Conservation (phyloP, 2,329 filamentous ascomycete species). For the Aplosporella prunicola region DNA sequence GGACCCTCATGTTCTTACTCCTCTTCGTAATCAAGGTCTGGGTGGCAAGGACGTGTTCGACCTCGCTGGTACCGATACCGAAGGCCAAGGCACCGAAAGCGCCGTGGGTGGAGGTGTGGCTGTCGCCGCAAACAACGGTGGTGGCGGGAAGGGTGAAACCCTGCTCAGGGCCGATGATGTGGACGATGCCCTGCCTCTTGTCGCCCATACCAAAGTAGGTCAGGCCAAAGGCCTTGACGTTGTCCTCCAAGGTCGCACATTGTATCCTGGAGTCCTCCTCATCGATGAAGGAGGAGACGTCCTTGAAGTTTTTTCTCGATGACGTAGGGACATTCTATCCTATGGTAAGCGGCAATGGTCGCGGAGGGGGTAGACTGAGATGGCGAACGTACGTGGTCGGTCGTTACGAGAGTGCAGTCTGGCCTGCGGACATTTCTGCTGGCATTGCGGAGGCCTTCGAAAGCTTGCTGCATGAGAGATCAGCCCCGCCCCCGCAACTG, state of each 20-base stretch:
- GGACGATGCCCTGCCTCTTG: slow-evolving; percentile 95
- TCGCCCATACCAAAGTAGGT: slow-evolving; percentile 96
- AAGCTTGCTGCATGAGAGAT: slow-evolving; percentile 63
- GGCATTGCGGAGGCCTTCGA: slow-evolving; percentile 88
- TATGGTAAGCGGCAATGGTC: neutral
- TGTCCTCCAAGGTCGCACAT: slow-evolving; percentile 92
- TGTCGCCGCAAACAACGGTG: slow-evolving; percentile 95
- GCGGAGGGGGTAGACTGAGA: neutral
- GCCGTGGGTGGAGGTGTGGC: slow-evolving; percentile 94
- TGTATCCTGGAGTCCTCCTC: slow-evolving; percentile 89
- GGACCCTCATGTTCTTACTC: slow-evolving; percentile 97
- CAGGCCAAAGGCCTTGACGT: slow-evolving; percentile 91
- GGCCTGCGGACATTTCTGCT: slow-evolving; percentile 80
- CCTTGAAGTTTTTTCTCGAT: slow-evolving; percentile 85
- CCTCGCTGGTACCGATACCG: slow-evolving; percentile 95
- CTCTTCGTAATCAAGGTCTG: slow-evolving; percentile 90
- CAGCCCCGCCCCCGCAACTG: slow-evolving; percentile 1
- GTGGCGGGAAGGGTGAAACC: slow-evolving; percentile 96
- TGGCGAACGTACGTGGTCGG: slow-evolving; percentile 73
- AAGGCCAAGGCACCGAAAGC: slow-evolving; percentile 92
- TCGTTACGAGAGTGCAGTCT: slow-evolving; percentile 93
- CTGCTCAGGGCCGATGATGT: slow-evolving; percentile 97
- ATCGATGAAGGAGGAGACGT: slow-evolving; percentile 86
- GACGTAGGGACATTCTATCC: slow-evolving; percentile 82
- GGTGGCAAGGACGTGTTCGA: slow-evolving; percentile 95